Conservation (phyloP, 2,329 filamentous ascomycete species). For the Claviceps pazoutovae region DNA sequence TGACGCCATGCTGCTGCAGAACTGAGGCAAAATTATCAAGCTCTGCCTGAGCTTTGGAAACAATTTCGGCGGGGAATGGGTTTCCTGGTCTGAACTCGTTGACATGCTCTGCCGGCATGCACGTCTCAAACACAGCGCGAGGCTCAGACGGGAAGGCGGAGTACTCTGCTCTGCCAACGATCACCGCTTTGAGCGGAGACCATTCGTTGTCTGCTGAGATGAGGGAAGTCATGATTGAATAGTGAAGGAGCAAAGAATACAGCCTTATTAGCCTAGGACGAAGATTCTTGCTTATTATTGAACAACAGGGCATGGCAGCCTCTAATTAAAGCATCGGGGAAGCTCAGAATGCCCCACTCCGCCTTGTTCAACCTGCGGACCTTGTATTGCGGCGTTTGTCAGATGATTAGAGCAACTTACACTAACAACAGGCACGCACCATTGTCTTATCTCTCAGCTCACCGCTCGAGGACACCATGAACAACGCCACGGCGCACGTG, state of each 20-base stretch:
- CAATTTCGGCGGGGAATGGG: conserved; percentile 11
- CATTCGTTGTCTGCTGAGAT: conserved; percentile 13
- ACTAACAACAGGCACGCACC: background rate
- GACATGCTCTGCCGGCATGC: conserved; percentile 8
- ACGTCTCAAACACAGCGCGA: conserved; percentile 10
- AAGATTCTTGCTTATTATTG: background rate
- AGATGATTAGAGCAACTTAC: background rate
- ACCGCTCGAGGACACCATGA: too few species aligned
- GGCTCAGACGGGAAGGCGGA: conserved; percentile 14
- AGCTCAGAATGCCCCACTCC: background rate
- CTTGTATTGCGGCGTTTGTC: background rate
- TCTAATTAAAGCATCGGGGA: background rate
- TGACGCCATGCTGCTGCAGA: conserved; percentile 11
- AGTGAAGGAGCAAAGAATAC: background rate
- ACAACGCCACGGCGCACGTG: too few species aligned
- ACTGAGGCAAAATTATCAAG: conserved; percentile 13
- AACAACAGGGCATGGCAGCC: background rate
- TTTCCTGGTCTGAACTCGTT: conserved; percentile 10
- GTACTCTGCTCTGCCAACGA: conserved; percentile 14
- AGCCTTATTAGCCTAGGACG: background rate
- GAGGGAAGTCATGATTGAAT: conserved; percentile 1
- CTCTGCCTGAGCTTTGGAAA: conserved; percentile 12
- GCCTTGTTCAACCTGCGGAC: background rate
- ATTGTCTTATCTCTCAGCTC: too few species aligned
- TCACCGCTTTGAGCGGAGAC: conserved; percentile 14